A percentile compares a stretch with the other conserved stretches of the same genome.
These are phyloP conservation scores for Tylopilus sp. DNA, from an alignment of 1,284 basidiomycete genomes.

Conservation along the genomic window DNA sequence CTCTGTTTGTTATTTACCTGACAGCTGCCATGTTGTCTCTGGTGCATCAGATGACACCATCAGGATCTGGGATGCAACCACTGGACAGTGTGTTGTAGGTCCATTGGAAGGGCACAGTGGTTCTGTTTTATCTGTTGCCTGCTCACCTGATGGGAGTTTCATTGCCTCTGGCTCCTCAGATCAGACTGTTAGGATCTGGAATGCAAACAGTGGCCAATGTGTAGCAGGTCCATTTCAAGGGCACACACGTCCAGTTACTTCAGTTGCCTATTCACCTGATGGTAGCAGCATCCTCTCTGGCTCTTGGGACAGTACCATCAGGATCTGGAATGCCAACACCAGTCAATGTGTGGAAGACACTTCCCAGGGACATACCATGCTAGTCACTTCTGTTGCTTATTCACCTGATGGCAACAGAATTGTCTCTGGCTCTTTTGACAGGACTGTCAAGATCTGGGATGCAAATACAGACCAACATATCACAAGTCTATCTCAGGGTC, in stretches of 20 bases:
- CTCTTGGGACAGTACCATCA: constrained; percentile 10
- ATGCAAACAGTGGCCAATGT: constrained; percentile 11
- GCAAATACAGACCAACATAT: constrained; percentile 1
- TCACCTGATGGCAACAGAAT: constrained; percentile 19
- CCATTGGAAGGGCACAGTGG: constrained; percentile 2
- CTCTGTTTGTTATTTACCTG: constrained; percentile 17
- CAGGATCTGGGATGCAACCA: constrained; percentile 14
- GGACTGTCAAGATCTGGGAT: constrained; percentile 17
- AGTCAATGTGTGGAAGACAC: constrained; percentile 3
- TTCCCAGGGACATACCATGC: constrained; percentile 4
- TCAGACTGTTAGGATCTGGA: constrained; percentile 15
- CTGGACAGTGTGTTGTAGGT: constrained; percentile 9
- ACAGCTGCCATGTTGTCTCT: constrained; percentile 10
- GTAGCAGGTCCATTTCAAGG: constrained; percentile 8
- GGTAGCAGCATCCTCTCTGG: constrained; percentile 16
- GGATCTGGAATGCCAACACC: constrained; percentile 14
- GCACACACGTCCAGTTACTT: constrained; percentile 1
- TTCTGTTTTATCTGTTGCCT: neutral
- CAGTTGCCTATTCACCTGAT: constrained; percentile 20
- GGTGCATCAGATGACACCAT: constrained; percentile 9
- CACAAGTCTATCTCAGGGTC: neutral
- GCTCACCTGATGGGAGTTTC: neutral
- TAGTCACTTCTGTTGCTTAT: constrained; percentile 6
- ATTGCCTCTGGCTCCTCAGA: constrained; percentile 4
- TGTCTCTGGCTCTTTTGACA: constrained; percentile 16